These are phyloP conservation scores for Acer saccharum DNA, from an alignment of 345 rosid species.

Conservation along the genomic window DNA sequence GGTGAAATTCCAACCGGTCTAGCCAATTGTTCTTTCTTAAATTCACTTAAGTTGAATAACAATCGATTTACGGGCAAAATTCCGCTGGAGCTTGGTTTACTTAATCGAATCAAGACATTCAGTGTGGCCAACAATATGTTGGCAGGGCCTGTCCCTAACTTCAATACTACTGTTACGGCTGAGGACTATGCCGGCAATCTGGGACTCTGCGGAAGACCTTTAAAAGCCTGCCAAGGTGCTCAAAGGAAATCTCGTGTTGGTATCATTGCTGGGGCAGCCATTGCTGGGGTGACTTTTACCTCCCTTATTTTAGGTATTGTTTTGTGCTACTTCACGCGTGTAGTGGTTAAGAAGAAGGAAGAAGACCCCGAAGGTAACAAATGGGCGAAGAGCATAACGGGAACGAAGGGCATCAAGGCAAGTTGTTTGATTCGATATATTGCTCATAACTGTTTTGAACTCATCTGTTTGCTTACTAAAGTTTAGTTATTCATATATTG, in stretches of 20 bases:
- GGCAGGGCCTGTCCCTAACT: constrained; percentile 25
- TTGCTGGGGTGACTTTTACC: constrained; percentile 18
- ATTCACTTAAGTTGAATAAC: constrained; percentile 20
- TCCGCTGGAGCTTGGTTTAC: constrained; percentile 12
- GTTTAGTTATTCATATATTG: not conserved
- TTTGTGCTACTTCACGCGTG: not conserved
- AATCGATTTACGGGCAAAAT: constrained; percentile 31
- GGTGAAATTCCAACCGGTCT: constrained; percentile 32
- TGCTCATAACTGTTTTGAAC: not conserved
- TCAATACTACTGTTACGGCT: not conserved
- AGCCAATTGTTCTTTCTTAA: constrained; percentile 21
- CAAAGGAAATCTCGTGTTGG: not conserved
- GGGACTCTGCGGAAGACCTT: constrained; percentile 27
- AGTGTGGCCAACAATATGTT: constrained; percentile 28
- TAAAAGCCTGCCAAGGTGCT: constrained; percentile 9
- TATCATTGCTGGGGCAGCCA: constrained; percentile 10
- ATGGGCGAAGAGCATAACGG: constrained; percentile 23
- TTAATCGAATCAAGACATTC: constrained; percentile 20
- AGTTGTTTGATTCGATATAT: constrained; percentile 5
- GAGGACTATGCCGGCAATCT: constrained; percentile 23
- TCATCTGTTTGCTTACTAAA: not conserved
- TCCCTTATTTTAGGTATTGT: not conserved
- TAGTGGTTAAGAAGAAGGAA: constrained; percentile 11
- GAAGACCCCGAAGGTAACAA: constrained; percentile 26
- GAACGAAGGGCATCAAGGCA: constrained; percentile 21